Conservation (phyloP, 345 rosid species). For the Bruguiera sexangula region DNA sequence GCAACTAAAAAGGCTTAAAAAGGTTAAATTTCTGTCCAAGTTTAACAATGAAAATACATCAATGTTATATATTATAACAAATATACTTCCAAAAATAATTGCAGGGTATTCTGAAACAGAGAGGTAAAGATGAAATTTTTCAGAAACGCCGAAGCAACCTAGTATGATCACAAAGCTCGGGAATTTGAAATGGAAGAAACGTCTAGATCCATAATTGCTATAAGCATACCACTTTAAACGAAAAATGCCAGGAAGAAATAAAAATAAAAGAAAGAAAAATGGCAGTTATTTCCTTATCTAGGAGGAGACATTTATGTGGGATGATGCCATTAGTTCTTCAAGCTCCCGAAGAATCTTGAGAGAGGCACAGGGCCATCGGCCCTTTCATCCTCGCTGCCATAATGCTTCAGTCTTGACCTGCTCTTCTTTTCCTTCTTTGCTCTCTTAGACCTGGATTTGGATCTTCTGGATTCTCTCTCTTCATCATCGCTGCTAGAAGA, state of each 20-base stretch:
- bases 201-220: neutral
- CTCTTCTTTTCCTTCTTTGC: conserved; percentile 70
- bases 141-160: no score
- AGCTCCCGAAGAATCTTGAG: conserved; percentile 78
- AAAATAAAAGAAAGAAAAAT: neutral
- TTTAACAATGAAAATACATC: no score
- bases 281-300: conserved; percentile 8
- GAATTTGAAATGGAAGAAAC: neutral
- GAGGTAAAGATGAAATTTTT: no score
- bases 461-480: conserved; percentile 63
- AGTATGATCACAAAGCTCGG: no score
- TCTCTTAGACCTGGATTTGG: conserved; percentile 73
- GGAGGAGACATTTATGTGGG: conserved; percentile 7
- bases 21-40: no score
- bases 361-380: conserved; percentile 81
- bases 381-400: conserved; percentile 43
- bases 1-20: no score
- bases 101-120: no score
- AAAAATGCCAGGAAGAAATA: no score
- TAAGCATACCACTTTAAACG: neutral
- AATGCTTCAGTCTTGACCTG: conserved; percentile 54
- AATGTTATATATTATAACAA: no score
- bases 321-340: conserved; percentile 44
- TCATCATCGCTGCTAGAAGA: conserved; percentile 78
- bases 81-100: no score